Base-by-base conservation (phyloP, 2,329 filamentous ascomycete genomes). In the Hymenoscyphus infarciens region DNA sequence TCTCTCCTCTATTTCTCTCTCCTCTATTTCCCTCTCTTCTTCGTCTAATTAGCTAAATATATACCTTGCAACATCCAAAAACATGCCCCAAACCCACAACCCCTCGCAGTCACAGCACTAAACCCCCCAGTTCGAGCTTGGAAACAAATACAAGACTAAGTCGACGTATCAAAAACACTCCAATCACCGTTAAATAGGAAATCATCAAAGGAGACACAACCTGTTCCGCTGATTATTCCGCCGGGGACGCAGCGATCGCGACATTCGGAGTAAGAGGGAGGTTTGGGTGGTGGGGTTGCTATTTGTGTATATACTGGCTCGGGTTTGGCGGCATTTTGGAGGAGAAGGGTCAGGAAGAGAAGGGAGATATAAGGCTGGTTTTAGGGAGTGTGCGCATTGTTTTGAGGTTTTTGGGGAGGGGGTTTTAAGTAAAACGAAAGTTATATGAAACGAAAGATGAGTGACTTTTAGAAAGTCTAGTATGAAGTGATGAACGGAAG, bases 211-310 rank as follows among this genome's bases (percentile, higher is more conserved):
- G 53, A 15, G 5, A 33, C 53, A n/a, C 53, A 56, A 1, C 53
- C 22, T 5, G 53, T 56, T 31, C 53, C 53, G 13, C 53, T 56
- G 22, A 31, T 56, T 8, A 56, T 56, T 4, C 53, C 27, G 19
- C 53, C 27, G 31, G 53, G 53, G 6, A 56, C 27, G n/a, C 27
- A 56, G 25, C 27, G 53, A n/a, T 56, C 53, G 25, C 53, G 53
- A 10, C 53, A 31, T 56, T 29, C 53, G n/a, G 10, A 7, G 25
- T 33, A 56, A 1, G 27, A 25, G 11, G 53, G 53, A 33, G 19
- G 15, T 13, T 29, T 33, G 25, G 53, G 53, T 29, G 27, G 53
- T 29, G 27, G 53, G 22, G 53, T 29, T n/a, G 27, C 8, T 33
- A 15, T 31, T 6, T 15, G 53, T 16, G 53, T 31, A 27, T 56